A percentile compares a stretch with the other conserved stretches of the same genome.
Conservation (phyloP, 495 filamentous ascomycete genomes). For the Pyronema omphalodes region DNA sequence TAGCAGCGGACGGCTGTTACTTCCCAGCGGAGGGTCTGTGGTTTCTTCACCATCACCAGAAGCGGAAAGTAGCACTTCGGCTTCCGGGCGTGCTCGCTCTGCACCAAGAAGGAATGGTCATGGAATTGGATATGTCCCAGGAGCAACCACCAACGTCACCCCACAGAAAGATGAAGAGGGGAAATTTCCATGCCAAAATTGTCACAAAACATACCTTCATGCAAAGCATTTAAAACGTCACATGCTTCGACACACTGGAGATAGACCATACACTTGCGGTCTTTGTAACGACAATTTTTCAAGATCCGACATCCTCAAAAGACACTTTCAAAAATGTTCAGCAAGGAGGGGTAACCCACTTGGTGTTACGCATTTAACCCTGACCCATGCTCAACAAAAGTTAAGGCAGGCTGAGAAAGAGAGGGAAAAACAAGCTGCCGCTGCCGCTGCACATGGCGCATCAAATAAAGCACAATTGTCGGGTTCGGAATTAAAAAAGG, state of each 20-base stretch:
- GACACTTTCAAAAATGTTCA: constrained; percentile 97
- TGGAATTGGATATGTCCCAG: constrained; percentile 22
- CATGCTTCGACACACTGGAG: constrained; percentile 83
- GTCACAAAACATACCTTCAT: constrained; percentile 93
- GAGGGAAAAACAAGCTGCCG: constrained; percentile 8
- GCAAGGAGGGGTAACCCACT: constrained; percentile 86
- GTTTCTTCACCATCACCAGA: constrained; percentile 3
- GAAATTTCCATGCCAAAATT: constrained; percentile 93
- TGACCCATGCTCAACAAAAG: constrained; percentile 74
- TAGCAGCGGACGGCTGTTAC: constrained; percentile 4
- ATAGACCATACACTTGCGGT: constrained; percentile 90
- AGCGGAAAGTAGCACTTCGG: not conserved
- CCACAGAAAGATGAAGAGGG: constrained; percentile 87
- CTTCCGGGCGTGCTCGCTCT: not conserved
- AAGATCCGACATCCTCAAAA: constrained; percentile 91
- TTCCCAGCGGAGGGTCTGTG: constrained; percentile 4
- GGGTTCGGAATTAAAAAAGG: constrained; percentile 8
- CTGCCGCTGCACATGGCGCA: not conserved
- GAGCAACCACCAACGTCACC: constrained; percentile 58
- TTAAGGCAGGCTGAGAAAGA: constrained; percentile 33
- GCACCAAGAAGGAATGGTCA: not conserved
- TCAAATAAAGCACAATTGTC: not conserved
- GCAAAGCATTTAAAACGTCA: constrained; percentile 95
- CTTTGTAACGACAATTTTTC: constrained; percentile 98
- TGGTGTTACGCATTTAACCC: constrained; percentile 75